Base-by-base conservation (phyloP, 495 filamentous ascomycete species). In the Xylaria curta region DNA sequence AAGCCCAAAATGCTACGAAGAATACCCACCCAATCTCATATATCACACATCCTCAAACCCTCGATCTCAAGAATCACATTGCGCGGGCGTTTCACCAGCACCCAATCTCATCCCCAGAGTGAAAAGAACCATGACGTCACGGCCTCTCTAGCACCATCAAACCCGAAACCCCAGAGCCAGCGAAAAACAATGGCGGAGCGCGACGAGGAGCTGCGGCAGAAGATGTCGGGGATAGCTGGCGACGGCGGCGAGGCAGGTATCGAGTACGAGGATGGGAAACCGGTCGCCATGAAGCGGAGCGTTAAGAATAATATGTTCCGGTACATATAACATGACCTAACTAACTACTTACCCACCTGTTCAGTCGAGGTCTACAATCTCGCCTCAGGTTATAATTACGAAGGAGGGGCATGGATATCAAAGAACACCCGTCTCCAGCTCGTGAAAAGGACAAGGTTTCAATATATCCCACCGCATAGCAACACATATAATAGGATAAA, bases 241-340 rank as follows among this genome's bases (percentile, higher is more conserved):
- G 92, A 91, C 21, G 93, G 93, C 38, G 94, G 93, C 8, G 89
- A 85, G 49, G 85, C 91, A n/a, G 94, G 94, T 1, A 83, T 95
- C 10, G 93, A 95, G 81, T 89, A 91, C 72, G 92, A 95, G 78
- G 87, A 95, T 73, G 93, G 94, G 0, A 84, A 91, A 76, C 88
- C 92, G 1, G 88, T 87, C 10, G 83, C 90, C 1, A 92, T 95
- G 91, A 96, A 95, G 81, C 84, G 92, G 58, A 84, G 89, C 40
- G 93, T 95, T 8, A 89, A 84, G 74, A 87, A 91, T 21, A 77
- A 77, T 47, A 77, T 77, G 76, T 77, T 77, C 24, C 76, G 76
- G 8, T 77, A 77, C 21, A 77, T 77, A 28, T 77, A 44, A 73
- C 26, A 12, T 46, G 10, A 8, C 26, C n/a, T 44, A 10, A 47